These are phyloP conservation scores for Pseudogymnoascus sp. DNA, from an alignment of 2,329 filamentous ascomycete genomes.

Conservation along the genomic window DNA sequence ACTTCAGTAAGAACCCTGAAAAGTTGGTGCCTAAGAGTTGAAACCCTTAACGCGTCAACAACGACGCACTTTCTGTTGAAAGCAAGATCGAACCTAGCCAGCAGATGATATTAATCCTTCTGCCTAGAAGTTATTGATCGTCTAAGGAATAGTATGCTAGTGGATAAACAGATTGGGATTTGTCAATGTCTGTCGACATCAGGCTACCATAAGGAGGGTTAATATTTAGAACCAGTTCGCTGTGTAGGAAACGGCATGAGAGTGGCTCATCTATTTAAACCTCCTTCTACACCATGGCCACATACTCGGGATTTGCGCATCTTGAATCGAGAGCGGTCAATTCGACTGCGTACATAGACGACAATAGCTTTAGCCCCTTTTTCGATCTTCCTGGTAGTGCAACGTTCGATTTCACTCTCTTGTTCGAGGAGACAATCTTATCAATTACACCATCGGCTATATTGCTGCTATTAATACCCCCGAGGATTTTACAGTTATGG, in stretches of 20 bases:
- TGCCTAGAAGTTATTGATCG: background rate
- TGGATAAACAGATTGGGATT: too few relatives aligned
- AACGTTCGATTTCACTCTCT: slow-evolving; percentile 24
- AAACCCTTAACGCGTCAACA: background rate
- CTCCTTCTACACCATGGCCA: slow-evolving; percentile 11
- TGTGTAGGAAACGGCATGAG: background rate
- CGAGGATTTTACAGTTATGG: slow-evolving; percentile 16
- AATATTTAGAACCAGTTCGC: background rate
- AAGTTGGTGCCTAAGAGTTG: background rate
- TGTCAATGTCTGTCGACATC: background rate
- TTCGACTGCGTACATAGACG: slow-evolving; percentile 1
- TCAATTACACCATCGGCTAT: slow-evolving; percentile 21
- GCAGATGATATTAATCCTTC: background rate
- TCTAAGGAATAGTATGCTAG: background rate
- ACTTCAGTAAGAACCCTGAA: background rate
- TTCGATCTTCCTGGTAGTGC: slow-evolving; percentile 11
- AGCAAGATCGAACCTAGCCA: background rate
- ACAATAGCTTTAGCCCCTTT: slow-evolving; percentile 18
- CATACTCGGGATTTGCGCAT: background rate
- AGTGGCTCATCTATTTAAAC: background rate
- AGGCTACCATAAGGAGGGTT: background rate
- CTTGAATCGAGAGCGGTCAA: slow-evolving; percentile 10
- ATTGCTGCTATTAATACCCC: slow-evolving; percentile 18
- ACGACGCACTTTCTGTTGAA: background rate
- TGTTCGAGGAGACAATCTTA: slow-evolving; percentile 25